Conservation (phyloP, 257 asterid genomes). For the Solanum dulcamara region DNA sequence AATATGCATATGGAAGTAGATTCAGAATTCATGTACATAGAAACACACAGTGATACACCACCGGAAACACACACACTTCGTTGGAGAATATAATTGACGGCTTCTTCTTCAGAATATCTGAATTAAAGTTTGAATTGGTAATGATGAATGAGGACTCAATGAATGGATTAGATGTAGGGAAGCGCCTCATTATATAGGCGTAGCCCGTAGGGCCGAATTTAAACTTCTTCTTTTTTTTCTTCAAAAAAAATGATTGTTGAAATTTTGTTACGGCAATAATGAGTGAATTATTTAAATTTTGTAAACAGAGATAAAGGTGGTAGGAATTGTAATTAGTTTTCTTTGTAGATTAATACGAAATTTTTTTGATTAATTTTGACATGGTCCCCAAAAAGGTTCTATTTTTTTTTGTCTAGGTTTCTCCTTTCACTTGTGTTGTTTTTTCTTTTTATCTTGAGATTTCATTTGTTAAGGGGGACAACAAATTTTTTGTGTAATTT, state of each 20-base stretch:
- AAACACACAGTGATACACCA: conserved; percentile 3
- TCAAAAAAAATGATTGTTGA: neutral
- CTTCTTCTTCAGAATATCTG: neutral
- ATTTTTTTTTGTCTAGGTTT: neutral
- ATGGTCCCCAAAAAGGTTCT: neutral
- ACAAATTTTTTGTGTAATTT: fast-evolving
- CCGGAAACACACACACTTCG: conserved; percentile 3
- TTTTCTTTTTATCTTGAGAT: neutral
- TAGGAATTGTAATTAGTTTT: neutral
- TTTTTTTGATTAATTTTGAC: neutral
- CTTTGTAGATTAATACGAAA: neutral
- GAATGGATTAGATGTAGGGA: neutral
- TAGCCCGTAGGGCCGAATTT: neutral
- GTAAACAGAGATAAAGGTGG: neutral
- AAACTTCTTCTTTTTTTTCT: neutral
- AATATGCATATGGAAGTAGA: conserved; percentile 16
- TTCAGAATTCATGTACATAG: conserved; percentile 20
- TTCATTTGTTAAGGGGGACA: fast-evolving
- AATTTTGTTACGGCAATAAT: neutral
- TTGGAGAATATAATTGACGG: neutral
- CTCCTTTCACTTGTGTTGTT: neutral
- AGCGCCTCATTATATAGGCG: neutral
- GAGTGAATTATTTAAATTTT: neutral
- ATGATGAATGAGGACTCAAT: neutral
- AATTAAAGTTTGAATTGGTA: neutral